Percentiles rank a stretch among this genome's conserved stretches.
phyloP scores from a whole-genome alignment of 2,329 filamentous ascomycete species.

The Arthroderma sp. region DNA sequence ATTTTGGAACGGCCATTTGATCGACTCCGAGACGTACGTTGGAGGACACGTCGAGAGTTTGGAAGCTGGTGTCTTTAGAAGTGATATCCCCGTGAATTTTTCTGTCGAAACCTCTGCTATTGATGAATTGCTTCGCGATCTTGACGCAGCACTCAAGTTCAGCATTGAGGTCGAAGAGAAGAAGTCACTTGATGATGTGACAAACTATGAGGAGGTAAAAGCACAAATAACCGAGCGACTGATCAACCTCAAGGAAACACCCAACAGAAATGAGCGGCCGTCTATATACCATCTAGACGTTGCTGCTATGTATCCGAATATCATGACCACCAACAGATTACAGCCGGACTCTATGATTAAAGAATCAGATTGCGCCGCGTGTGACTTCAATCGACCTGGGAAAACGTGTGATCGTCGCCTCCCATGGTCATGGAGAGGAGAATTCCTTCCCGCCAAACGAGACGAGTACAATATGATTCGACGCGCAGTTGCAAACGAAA shows the following conservation, averaged over 20 bases:
- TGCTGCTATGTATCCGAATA: slow-evolving; percentile 98
- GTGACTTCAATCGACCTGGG: slow-evolving; percentile 93
- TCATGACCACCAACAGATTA: slow-evolving; percentile 97
- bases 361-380: slow-evolving; percentile 90
- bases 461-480: slow-evolving; percentile 99
- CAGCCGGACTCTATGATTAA: slow-evolving; percentile 99
- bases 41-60: slow-evolving; percentile 99
- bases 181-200: slow-evolving; percentile 64
- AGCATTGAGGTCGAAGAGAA: slow-evolving; percentile 75
- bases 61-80: slow-evolving; percentile 89
- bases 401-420: slow-evolving; percentile 92
- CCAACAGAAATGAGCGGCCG: slow-evolving; percentile 71
- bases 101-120: slow-evolving; percentile 77
- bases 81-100: slow-evolving; percentile 92
- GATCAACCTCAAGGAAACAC: slow-evolving; percentile 60
- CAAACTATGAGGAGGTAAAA: slow-evolving; percentile 74
- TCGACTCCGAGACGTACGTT: slow-evolving; percentile 96
- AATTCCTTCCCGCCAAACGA: slow-evolving; percentile 87
- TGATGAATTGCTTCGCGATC: slow-evolving; percentile 72
- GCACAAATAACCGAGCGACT: slow-evolving; percentile 64
- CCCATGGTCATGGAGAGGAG: slow-evolving; percentile 96
- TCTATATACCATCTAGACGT: slow-evolving; percentile 97
- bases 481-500: slow-evolving; percentile 79
- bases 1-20: slow-evolving; percentile 91
- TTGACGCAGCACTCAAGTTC: slow-evolving; percentile 82